Evolutionary conservation across 495 filamentous ascomycete species (phyloP).

Genomic region (Stereocaulon alpinum): DNA sequence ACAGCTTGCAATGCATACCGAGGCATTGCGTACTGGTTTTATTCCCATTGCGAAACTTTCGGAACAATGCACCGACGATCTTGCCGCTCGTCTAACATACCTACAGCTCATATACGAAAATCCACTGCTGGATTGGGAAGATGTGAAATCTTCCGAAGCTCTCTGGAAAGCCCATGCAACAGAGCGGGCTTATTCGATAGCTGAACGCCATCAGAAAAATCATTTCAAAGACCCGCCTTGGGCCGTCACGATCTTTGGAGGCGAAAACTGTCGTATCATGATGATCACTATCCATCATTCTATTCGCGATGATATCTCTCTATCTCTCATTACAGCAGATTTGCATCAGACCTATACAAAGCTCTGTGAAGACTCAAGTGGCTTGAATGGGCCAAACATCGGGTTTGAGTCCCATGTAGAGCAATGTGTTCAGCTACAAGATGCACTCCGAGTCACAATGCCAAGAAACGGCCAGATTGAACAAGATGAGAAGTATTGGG

Average conservation of each 20-base stretch:
- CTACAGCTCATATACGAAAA: constrained; percentile 28
- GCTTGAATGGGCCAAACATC: not conserved
- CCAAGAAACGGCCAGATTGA: constrained; percentile 13
- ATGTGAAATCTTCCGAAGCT: constrained; percentile 11
- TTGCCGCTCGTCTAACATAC: constrained; percentile 14
- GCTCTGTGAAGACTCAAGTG: not conserved
- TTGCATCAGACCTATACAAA: constrained; percentile 22
- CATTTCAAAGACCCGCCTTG: constrained; percentile 26
- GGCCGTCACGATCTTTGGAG: constrained; percentile 28
- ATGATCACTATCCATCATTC: constrained; percentile 30
- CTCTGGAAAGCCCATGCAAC: constrained; percentile 12
- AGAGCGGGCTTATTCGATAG: constrained; percentile 20
- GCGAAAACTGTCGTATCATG: constrained; percentile 21
- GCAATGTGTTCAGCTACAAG: constrained; percentile 23
- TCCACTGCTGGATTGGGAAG: constrained; percentile 25
- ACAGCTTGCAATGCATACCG: constrained; percentile 43
- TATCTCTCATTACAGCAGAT: constrained; percentile 26
- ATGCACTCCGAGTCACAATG: constrained; percentile 23
- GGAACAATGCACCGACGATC: constrained; percentile 6
- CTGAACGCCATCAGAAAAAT: constrained; percentile 21
- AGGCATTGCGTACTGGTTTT: constrained; percentile 64
- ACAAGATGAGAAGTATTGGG: constrained; percentile 25
- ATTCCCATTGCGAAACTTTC: constrained; percentile 24
- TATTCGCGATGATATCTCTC: constrained; percentile 29
- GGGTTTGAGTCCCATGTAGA: not conserved